A percentile compares a stretch with the other conserved stretches of the same genome.
These are phyloP conservation scores for Xerocomus spinulosus DNA, from an alignment of 768 basidiomycete genomes.

Conservation along the genomic window DNA sequence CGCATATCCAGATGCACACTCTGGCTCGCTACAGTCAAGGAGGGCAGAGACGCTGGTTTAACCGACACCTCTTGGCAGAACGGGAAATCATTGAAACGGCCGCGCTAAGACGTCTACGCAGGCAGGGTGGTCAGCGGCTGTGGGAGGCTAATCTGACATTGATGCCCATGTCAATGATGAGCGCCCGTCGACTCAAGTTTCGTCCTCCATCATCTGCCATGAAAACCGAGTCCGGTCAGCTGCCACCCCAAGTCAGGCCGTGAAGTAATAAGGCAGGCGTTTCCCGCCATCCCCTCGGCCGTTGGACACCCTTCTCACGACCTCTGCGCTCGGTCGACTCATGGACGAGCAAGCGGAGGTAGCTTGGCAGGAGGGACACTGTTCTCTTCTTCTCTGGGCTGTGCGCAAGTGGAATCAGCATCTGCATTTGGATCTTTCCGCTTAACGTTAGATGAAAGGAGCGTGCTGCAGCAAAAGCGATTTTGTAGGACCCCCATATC, in stretches of 20 bases:
- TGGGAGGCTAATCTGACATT: conserved; percentile 22
- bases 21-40: not conserved
- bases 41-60: not conserved
- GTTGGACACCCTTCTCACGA: not conserved
- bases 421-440: conserved; percentile 33
- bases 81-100: conserved; percentile 1
- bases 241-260: conserved; percentile 15
- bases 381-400: conserved; percentile 22
- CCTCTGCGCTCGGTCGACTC: not conserved
- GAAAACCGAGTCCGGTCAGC: conserved; percentile 7
- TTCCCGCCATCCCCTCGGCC: conserved; percentile 22
- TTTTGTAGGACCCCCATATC: conserved; percentile 27
- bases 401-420: conserved; percentile 26
- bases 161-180: conserved; percentile 13
- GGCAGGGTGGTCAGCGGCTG: conserved; percentile 5
- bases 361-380: conserved; percentile 7
- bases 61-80: not conserved
- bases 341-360: conserved; percentile 8
- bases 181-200: conserved; percentile 15
- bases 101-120: conserved; percentile 15
- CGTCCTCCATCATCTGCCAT: conserved; percentile 25
- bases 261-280: conserved; percentile 22
- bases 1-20: not conserved
- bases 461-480: conserved; percentile 24
- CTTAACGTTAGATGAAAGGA: conserved; percentile 35